Base-by-base conservation (phyloP, 805 yeast genomes). In the Ascoidea rubescens region DNA sequence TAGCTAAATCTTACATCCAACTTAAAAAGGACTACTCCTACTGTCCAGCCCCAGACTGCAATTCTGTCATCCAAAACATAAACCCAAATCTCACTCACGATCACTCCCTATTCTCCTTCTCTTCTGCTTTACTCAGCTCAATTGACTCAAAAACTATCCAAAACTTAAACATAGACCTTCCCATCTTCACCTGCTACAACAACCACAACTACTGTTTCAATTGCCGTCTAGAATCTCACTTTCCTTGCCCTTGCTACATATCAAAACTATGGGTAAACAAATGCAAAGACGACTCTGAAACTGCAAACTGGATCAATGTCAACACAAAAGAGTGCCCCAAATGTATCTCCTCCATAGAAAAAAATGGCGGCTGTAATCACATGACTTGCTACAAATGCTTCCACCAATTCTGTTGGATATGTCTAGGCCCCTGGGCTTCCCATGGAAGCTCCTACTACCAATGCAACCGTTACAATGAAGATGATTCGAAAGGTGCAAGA, bases 361-460 rank as follows among this genome's bases (percentile, higher is more conserved):
- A 91, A 60, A 85, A 85, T 62, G 98, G 97, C 28, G 99, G 99
- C 0, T 93, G 99, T 68, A 91, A 91, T 66, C 99, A 93, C 67
- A 91, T 93, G 96, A 75, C 80, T 1, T 93, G 99, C 65, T 71
- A 77, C 4, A 82, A 79, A 54, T 93, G 99, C 65, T 62, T 64
- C 10, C 67, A 78, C 63, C 87, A 90, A 63, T 93, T 89, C 62
- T 93, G 99, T 66, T 93, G 99, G 99, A 80, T 90, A 45, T 93
- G 99, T 66, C 64, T 78, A 55, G 82, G 82, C 3, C 75, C 71
- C 42, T 91, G 99, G 99, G 60, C 63, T 0, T 67, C 67, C 14
- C 98, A 91, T 67, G 80, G 79, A 3, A 70, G 73, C 32, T 68
- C 71, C 47, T 79, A 71, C 66, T 89, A 79, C 65, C 77, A 79